Conservation (phyloP, 2,329 filamentous ascomycete species). For the Colletotrichum sp. region DNA sequence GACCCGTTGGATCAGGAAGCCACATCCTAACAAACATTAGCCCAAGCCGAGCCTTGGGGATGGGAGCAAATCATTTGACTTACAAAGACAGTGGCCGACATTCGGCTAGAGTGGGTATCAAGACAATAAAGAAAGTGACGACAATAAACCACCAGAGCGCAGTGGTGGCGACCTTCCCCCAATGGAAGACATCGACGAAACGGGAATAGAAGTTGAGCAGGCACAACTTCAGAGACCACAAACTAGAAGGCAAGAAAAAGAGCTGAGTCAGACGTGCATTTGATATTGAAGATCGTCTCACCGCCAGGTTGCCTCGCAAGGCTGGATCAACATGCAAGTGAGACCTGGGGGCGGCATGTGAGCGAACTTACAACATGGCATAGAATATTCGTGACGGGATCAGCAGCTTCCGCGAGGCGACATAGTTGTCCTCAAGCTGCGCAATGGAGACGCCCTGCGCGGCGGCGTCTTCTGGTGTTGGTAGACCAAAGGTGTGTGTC, state of each 20-base stretch:
- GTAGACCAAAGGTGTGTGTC: conserved; percentile 21
- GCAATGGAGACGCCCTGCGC: conserved; percentile 16
- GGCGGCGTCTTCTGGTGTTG: conserved; percentile 22
- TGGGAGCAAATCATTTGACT: neutral
- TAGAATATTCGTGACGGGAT: conserved; percentile 33
- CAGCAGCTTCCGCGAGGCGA: conserved; percentile 30
- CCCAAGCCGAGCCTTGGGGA: accelerated
- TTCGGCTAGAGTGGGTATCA: conserved; percentile 31
- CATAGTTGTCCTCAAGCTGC: conserved; percentile 23
- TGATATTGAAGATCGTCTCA: neutral
- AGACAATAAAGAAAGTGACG: conserved; percentile 28
- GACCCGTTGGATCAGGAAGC: neutral
- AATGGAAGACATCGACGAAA: conserved; percentile 28
- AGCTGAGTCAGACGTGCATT: neutral
- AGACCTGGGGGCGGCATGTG: neutral
- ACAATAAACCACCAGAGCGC: conserved; percentile 31
- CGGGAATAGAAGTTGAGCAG: conserved; percentile 34
- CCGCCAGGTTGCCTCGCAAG: neutral
- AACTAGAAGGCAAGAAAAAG: conserved; percentile 8
- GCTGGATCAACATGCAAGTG: neutral
- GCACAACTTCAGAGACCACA: conserved; percentile 34
- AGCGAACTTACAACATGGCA: conserved; percentile 30
- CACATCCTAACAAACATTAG: neutral
- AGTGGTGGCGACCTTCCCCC: conserved; percentile 25
- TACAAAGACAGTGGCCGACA: conserved; percentile 31